Evolutionary conservation across 202 grass and related monocot species (phyloP).

Genomic region (Carex arenaria): DNA sequence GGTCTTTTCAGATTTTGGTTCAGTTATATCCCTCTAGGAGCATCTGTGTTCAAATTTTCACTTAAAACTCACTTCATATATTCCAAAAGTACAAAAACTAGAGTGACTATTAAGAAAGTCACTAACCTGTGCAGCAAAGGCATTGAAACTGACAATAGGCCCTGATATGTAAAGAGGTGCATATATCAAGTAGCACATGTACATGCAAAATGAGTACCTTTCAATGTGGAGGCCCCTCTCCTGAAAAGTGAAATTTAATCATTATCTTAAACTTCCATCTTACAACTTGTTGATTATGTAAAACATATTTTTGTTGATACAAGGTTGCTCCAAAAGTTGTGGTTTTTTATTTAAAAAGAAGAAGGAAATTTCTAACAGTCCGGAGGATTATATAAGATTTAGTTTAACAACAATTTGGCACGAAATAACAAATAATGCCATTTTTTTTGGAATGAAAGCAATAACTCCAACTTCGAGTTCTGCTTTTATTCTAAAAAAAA

Average conservation of each 20-base stretch:
- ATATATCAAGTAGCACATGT: slow-evolving; percentile 94
- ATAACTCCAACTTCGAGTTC: background rate
- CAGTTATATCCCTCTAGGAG: background rate
- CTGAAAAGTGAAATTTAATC: slow-evolving; percentile 44
- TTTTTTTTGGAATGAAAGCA: background rate
- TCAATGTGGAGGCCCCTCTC: slow-evolving; percentile 54
- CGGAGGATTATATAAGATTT: background rate
- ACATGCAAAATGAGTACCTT: slow-evolving; percentile 71
- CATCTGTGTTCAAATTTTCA: background rate
- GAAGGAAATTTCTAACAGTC: background rate
- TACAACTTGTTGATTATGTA: slow-evolving; percentile 1
- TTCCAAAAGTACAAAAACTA: background rate
- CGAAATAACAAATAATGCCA: background rate
- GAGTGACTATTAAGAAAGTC: background rate
- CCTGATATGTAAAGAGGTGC: slow-evolving; percentile 91
- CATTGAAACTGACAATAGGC: slow-evolving; percentile 90
- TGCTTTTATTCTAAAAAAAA: background rate
- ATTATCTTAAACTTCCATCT: background rate
- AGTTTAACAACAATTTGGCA: background rate
- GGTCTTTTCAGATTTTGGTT: background rate
- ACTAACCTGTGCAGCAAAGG: slow-evolving; percentile 82
- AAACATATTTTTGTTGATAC: background rate
- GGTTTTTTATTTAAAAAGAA: background rate
- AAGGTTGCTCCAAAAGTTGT: background rate
- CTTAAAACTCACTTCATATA: background rate